Percentiles rank a stretch among this genome's conserved stretches.
Evolutionary conservation across 805 yeast species (phyloP).

Genomic region (Candida oleophila): DNA sequence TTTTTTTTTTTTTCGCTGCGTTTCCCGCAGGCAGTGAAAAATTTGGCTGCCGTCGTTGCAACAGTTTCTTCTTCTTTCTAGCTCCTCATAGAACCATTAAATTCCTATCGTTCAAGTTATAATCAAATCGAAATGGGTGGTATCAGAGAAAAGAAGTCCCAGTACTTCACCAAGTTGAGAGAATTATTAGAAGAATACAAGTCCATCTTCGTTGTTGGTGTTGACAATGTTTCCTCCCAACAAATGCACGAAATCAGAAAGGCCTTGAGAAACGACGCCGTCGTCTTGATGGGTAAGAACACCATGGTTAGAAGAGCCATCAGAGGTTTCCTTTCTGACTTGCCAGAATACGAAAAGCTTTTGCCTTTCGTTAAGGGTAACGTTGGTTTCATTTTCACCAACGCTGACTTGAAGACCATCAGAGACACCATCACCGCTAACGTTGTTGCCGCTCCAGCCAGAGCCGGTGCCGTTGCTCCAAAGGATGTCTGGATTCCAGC

Average conservation of each 20-base stretch:
- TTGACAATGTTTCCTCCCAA: constrained; percentile 99
- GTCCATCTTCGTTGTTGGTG: constrained; percentile 98
- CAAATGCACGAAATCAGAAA: constrained; percentile 99
- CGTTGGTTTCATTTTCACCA: constrained; percentile 99
- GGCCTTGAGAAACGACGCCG: constrained; percentile 91
- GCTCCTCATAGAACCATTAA: constrained; percentile 59
- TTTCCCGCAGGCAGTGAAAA: neutral
- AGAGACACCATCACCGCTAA: constrained; percentile 85
- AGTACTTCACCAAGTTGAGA: constrained; percentile 94
- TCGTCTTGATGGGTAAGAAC: constrained; percentile 99
- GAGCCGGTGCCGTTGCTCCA: constrained; percentile 99
- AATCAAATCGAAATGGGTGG: constrained; percentile 98
- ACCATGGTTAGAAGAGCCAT: constrained; percentile 99
- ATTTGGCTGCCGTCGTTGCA: neutral
- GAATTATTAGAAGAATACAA: constrained; percentile 94
- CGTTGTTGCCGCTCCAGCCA: constrained; percentile 99
- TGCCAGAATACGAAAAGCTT: constrained; percentile 94
- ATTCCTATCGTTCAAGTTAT: constrained; percentile 73
- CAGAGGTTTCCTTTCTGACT: constrained; percentile 90
- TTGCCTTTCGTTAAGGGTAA: constrained; percentile 96
- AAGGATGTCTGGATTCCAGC: constrained; percentile 97
- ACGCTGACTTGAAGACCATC: constrained; percentile 86
- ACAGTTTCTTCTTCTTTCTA: constrained; percentile 2
- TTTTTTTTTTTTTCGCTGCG: neutral
- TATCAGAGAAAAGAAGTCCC: constrained; percentile 94